These are phyloP conservation scores for Dendryphion nanum DNA, from an alignment of 2,329 filamentous ascomycete genomes.

Conservation along the genomic window DNA sequence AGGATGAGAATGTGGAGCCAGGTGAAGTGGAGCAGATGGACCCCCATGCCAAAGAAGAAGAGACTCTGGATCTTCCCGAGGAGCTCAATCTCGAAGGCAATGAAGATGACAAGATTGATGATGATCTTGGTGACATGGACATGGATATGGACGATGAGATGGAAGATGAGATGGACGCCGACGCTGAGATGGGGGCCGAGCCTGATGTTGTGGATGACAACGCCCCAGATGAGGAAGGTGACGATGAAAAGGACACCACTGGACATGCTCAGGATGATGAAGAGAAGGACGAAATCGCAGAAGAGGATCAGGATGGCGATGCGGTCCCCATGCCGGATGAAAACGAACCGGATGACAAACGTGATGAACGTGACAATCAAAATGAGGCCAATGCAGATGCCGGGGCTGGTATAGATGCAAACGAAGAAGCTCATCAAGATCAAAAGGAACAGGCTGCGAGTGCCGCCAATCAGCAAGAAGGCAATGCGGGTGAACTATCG, in stretches of 20 bases:
- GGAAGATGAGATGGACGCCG: conserved; percentile 28
- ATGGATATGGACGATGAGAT: conserved; percentile 38
- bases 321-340: conserved; percentile 43
- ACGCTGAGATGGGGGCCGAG: conserved; percentile 25
- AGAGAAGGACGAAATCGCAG: conserved; percentile 47
- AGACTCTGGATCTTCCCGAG: conserved; percentile 80
- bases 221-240: conserved; percentile 30
- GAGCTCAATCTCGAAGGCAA: conserved; percentile 80
- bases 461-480: conserved; percentile 62
- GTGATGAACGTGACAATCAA: conserved; percentile 48
- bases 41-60: conserved; percentile 76
- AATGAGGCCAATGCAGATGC: conserved; percentile 58
- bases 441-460: conserved; percentile 59
- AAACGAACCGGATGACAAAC: conserved; percentile 50
- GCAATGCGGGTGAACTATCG: conserved; percentile 63
- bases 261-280: conserved; percentile 34
- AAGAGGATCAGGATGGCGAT: conserved; percentile 50
- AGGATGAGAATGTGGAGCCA: conserved; percentile 61
- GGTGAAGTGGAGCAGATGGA: conserved; percentile 67
- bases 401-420: conserved; percentile 63
- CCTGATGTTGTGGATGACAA: conserved; percentile 36
- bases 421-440: conserved; percentile 54
- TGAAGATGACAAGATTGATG: conserved; percentile 57
- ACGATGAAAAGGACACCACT: conserved; percentile 35
- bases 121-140: conserved; percentile 27